Percentiles rank a stretch among this genome's conserved stretches.
Conservation (phyloP, 306 rosid species). For the Boehmeria nivea region DNA sequence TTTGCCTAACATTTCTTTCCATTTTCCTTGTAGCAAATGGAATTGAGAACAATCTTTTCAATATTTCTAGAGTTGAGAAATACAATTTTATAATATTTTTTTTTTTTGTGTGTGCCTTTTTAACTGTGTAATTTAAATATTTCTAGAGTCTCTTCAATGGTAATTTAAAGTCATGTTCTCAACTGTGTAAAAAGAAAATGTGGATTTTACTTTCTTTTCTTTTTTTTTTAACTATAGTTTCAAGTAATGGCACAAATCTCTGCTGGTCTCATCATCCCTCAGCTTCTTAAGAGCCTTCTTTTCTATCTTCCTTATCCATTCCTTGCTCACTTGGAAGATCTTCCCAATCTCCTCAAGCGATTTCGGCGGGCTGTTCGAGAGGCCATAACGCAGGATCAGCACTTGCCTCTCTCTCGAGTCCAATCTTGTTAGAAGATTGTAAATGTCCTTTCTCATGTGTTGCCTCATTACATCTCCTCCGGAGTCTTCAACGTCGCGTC, state of each 20-base stretch:
- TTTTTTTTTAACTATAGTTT: conserved; percentile 35
- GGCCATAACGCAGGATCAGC: conserved; percentile 65
- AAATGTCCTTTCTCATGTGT: conserved; percentile 52
- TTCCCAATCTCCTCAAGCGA: conserved; percentile 75
- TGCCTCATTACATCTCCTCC: conserved; percentile 59
- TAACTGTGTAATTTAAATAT: too few relatives aligned
- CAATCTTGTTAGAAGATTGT: conserved; percentile 50
- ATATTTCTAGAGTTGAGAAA: too few relatives aligned
- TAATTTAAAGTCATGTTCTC: too few relatives aligned
- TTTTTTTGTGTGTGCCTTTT: too few relatives aligned
- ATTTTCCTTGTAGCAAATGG: too few relatives aligned
- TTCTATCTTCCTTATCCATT: conserved; percentile 74
- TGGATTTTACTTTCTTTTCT: too few relatives aligned
- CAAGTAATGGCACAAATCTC: conserved; percentile 49
- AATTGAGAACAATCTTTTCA: too few relatives aligned
- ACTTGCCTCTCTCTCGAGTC: conserved; percentile 68
- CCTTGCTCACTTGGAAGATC: conserved; percentile 51
- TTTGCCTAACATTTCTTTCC: too few relatives aligned
- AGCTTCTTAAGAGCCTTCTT: conserved; percentile 62
- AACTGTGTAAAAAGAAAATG: too few relatives aligned
- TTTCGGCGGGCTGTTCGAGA: conserved; percentile 47
- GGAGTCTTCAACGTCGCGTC: conserved; percentile 54
- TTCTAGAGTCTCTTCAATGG: too few relatives aligned
- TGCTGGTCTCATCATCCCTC: conserved; percentile 32
- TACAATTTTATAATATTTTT: too few relatives aligned